phyloP scores from a whole-genome alignment of 2,329 filamentous ascomycete species.

The Penicillium italicum region DNA sequence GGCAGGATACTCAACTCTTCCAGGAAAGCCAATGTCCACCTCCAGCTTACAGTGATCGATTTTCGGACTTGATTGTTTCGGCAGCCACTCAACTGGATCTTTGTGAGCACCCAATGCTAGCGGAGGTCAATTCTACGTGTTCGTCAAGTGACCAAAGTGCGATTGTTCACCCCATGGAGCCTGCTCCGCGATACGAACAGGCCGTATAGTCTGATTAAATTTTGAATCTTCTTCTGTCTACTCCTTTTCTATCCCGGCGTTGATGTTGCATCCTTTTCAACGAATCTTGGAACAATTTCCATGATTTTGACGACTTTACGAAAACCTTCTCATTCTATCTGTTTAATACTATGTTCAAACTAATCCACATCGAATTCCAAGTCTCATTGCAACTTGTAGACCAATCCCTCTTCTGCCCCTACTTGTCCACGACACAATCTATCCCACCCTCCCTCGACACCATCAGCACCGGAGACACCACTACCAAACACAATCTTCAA shows the following conservation, averaged over 20 bases:
- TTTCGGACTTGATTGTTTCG: neutral
- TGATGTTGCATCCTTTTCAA: neutral
- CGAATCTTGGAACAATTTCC: neutral
- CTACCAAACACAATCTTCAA: slow-evolving; percentile 13
- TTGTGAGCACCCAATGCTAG: neutral
- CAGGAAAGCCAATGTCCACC: neutral
- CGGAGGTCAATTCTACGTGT: neutral
- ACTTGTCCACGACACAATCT: slow-evolving; percentile 8
- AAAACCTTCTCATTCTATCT: neutral
- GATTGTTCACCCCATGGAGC: neutral
- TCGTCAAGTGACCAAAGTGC: neutral
- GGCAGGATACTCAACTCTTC: neutral
- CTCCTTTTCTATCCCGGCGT: neutral
- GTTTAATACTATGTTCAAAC: neutral
- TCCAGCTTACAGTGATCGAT: neutral
- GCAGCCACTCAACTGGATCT: neutral
- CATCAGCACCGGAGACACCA: slow-evolving; percentile 9
- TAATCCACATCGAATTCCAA: neutral
- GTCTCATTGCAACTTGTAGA: slow-evolving; percentile 14
- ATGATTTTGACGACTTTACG: neutral
- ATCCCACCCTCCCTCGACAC: slow-evolving; percentile 19
- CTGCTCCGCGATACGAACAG: slow-evolving; percentile 1
- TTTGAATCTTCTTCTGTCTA: no score
- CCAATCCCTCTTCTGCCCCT: slow-evolving; percentile 12
- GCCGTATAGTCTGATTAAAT: neutral